Conservation (phyloP, 2,329 filamentous ascomycete species). For the Verticillium nonalfalfae region DNA sequence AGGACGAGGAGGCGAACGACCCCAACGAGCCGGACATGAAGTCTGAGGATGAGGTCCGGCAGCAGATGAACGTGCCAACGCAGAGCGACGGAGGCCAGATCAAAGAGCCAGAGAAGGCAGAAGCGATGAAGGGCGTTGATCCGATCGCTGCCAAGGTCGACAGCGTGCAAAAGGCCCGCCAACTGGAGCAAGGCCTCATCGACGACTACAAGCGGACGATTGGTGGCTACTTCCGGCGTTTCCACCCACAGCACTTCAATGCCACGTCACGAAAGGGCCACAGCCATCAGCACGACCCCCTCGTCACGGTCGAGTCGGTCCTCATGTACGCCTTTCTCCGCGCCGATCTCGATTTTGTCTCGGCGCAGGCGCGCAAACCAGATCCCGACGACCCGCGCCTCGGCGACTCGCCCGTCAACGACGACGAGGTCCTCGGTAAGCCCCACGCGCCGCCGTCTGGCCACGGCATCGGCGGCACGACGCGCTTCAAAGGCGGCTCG, state of each 20-base stretch:
- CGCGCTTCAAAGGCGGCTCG: constrained; percentile 86
- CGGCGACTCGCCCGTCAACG: constrained; percentile 74
- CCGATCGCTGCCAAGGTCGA: constrained; percentile 44
- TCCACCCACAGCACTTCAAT: constrained; percentile 72
- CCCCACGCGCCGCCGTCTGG: constrained; percentile 48
- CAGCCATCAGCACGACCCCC: constrained; percentile 16
- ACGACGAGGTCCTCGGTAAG: constrained; percentile 71
- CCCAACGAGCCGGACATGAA: constrained; percentile 37
- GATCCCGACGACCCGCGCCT: constrained; percentile 63
- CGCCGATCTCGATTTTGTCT: constrained; percentile 90
- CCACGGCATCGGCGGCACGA: constrained; percentile 63
- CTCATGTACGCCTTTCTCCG: constrained; percentile 90
- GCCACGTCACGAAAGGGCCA: constrained; percentile 15
- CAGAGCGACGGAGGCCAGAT: constrained; percentile 22
- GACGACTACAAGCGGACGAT: constrained; percentile 75
- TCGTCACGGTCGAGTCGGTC: constrained; percentile 65
- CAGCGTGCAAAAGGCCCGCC: constrained; percentile 54
- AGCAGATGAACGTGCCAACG: constrained; percentile 26
- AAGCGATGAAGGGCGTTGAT: constrained; percentile 27
- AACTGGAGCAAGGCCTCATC: constrained; percentile 66
- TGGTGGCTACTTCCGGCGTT: constrained; percentile 90
- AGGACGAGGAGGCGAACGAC: constrained; percentile 21
- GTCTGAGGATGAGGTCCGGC: constrained; percentile 36
- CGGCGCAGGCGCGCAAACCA: constrained; percentile 79
- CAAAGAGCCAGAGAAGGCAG: constrained; percentile 27